Conservation (phyloP, 257 asterid genomes). For the Rehmannia glutinosa region DNA sequence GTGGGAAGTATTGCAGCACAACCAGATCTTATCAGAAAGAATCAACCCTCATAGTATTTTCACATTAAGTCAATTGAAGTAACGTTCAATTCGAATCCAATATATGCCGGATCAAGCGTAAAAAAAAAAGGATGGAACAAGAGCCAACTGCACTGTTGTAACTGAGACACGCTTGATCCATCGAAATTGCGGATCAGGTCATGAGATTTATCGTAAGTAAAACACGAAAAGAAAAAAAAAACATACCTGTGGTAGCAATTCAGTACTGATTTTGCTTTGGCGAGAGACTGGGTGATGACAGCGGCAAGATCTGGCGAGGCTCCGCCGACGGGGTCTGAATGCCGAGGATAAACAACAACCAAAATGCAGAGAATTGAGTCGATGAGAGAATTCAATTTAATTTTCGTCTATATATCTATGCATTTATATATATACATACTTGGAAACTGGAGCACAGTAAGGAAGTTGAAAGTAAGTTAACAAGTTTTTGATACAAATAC, state of each 20-base stretch:
- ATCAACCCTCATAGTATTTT: background rate
- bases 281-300: background rate
- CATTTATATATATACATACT: too few species aligned
- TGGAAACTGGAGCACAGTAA: too few species aligned
- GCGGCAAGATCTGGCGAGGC: constrained; percentile 21
- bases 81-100: background rate
- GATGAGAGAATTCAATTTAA: constrained; percentile 4
- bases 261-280: background rate
- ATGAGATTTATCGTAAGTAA: background rate
- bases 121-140: background rate
- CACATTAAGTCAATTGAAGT: background rate
- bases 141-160: background rate
- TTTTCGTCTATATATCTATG: background rate
- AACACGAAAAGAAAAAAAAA: background rate
- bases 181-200: constrained; percentile 2
- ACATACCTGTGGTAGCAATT: constrained; percentile 12
- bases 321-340: constrained; percentile 20
- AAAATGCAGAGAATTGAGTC: too few species aligned
- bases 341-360: background rate
- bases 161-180: constrained; percentile 7
- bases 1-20: too few species aligned
- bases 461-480: background rate
- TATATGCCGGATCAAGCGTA: background rate
- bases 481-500: background rate
- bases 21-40: background rate